Conservation (phyloP, 139 green algal species). For the Monoraphidium neglectum region DNA sequence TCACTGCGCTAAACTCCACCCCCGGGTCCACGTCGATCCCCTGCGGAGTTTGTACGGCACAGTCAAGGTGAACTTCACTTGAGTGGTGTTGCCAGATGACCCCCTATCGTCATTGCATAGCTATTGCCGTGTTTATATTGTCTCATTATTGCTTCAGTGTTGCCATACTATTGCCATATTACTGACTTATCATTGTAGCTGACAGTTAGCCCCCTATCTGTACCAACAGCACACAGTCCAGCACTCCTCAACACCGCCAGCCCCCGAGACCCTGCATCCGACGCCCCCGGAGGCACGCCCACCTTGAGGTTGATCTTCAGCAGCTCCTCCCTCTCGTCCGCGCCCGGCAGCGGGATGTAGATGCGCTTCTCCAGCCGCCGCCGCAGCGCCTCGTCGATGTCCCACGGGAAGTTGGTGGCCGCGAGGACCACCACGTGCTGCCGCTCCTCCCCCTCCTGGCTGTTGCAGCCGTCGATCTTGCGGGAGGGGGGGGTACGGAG, state of each 20-base stretch:
- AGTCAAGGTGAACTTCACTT: not conserved
- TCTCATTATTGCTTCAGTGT: no score
- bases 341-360: conserved; percentile 90
- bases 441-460: conserved; percentile 25
- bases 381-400: conserved; percentile 93
- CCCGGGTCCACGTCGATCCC: conserved; percentile 63
- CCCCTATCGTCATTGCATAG: no score
- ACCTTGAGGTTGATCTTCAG: conserved; percentile 86
- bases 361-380: conserved; percentile 94
- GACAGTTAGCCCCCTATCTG: no score
- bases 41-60: conserved; percentile 27
- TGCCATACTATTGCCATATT: no score
- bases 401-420: conserved; percentile 97
- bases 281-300: no score
- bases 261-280: no score
- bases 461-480: conserved; percentile 57
- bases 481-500: not conserved
- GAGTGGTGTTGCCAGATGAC: no score
- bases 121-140: no score
- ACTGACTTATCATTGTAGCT: no score
- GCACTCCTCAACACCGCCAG: no score
- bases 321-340: conserved; percentile 74
- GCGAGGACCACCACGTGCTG: conserved; percentile 93
- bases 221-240: no score
- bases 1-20: conserved; percentile 75